These are phyloP conservation scores for Multifurca ochricompacta DNA, from an alignment of 768 basidiomycete genomes.

Conservation along the genomic window DNA sequence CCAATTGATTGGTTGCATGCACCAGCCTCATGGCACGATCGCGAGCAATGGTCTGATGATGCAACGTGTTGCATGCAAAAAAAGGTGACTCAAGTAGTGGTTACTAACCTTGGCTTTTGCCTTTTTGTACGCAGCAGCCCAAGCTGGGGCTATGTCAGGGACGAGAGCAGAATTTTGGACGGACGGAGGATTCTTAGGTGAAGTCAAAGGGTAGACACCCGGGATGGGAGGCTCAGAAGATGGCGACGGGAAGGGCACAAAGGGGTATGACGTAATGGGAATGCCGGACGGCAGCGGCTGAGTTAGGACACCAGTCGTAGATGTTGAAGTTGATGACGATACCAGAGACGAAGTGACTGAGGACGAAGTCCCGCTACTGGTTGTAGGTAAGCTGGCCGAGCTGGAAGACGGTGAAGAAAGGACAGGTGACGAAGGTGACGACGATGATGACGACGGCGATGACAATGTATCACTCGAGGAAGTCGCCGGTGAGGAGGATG, in stretches of 20 bases:
- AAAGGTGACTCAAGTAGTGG: background rate
- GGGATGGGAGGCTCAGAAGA: conserved; percentile 46
- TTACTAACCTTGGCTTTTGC: conserved; percentile 33
- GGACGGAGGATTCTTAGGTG: conserved; percentile 51
- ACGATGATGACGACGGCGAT: background rate
- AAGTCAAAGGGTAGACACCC: conserved; percentile 44
- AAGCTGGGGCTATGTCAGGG: conserved; percentile 44
- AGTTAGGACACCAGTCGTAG: background rate
- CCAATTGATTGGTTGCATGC: background rate
- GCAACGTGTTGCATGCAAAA: background rate
- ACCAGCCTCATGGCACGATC: background rate
- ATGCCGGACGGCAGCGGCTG: conserved; percentile 7
- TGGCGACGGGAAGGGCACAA: conserved; percentile 15
- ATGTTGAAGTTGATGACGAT: background rate
- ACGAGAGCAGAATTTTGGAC: conserved; percentile 35
- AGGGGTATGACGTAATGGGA: conserved; percentile 7
- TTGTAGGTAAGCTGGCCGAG: background rate
- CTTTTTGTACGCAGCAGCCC: conserved; percentile 51
- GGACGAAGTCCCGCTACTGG: background rate
- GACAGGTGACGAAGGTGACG: background rate
- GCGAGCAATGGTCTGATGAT: background rate
- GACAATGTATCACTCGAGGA: background rate
- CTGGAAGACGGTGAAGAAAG: background rate
- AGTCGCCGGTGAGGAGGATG: background rate
- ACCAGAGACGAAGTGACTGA: conserved; percentile 2